Evolutionary conservation across 2,329 filamentous ascomycete genomes (phyloP).

Genomic region (Lachnellula hyalina): DNA sequence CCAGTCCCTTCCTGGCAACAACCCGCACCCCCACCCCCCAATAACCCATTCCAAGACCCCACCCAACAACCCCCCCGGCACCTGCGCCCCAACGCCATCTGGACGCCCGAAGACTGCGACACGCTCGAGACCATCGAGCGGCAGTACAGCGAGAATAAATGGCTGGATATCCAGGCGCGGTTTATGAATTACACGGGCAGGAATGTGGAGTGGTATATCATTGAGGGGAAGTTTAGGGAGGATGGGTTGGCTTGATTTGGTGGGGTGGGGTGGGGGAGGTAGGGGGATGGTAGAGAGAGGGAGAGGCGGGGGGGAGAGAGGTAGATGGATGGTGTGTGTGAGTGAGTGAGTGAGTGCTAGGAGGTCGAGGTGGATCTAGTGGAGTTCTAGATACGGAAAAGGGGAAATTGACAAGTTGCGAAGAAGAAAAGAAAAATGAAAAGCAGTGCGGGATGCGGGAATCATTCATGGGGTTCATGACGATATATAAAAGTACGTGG

Average conservation of each 20-base stretch:
- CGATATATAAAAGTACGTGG: too few species aligned
- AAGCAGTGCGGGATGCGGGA: too few species aligned
- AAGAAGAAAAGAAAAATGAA: too few species aligned
- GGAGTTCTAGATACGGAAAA: too few species aligned
- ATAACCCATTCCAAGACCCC: background rate
- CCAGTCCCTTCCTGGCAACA: background rate
- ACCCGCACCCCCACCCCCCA: background rate
- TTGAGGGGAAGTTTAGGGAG: slow-evolving; percentile 28
- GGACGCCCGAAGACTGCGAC: slow-evolving; percentile 27
- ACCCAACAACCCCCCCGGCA: background rate
- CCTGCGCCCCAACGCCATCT: slow-evolving; percentile 7
- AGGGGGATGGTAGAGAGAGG: too few species aligned
- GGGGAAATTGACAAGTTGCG: too few species aligned
- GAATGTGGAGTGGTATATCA: slow-evolving; percentile 27
- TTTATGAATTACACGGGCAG: slow-evolving; percentile 32
- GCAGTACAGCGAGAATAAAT: slow-evolving; percentile 24
- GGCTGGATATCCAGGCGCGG: slow-evolving; percentile 28
- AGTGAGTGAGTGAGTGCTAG: too few species aligned
- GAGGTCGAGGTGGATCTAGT: too few species aligned
- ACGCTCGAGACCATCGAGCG: slow-evolving; percentile 25
- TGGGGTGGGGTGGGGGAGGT: too few species aligned
- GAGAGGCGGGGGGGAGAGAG: too few species aligned
- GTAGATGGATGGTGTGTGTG: too few species aligned
- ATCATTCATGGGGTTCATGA: too few species aligned
- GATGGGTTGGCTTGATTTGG: slow-evolving; percentile 15